phyloP scores from a whole-genome alignment of 805 yeast genomes.

The Ogataea pini region DNA sequence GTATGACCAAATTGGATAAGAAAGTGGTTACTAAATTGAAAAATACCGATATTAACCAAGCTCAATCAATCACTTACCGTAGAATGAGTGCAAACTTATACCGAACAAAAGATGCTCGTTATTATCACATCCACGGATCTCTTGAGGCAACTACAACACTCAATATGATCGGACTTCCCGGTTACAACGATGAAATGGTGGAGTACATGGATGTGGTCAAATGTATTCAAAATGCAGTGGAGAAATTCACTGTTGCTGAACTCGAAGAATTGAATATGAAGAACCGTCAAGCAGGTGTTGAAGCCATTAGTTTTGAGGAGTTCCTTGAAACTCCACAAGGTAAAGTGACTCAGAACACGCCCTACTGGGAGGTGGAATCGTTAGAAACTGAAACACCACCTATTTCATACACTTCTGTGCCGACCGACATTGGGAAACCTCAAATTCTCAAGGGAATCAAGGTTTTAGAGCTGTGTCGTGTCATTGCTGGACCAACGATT shows the following conservation, averaged over 20 bases:
- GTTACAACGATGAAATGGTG: slow-evolving; percentile 25
- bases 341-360: slow-evolving; percentile 23
- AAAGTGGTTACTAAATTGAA: slow-evolving; percentile 19
- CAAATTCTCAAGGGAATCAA: slow-evolving; percentile 35
- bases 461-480: slow-evolving; percentile 33
- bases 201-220: slow-evolving; percentile 31
- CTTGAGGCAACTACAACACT: slow-evolving; percentile 35
- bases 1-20: slow-evolving; percentile 31
- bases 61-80: slow-evolving; percentile 33
- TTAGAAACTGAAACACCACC: slow-evolving; percentile 33
- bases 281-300: slow-evolving; percentile 37
- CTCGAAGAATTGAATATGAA: slow-evolving; percentile 32
- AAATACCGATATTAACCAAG: slow-evolving; percentile 29
- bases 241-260: slow-evolving; percentile 31
- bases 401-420: slow-evolving; percentile 18
- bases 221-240: slow-evolving; percentile 25
- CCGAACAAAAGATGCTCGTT: slow-evolving; percentile 33
- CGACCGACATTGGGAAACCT: slow-evolving; percentile 13
- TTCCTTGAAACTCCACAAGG: slow-evolving; percentile 35
- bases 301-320: slow-evolving; percentile 32
- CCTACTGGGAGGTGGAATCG: slow-evolving; percentile 28
- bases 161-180: slow-evolving; percentile 37
- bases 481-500: slow-evolving; percentile 39
- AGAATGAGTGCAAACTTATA: slow-evolving; percentile 38
- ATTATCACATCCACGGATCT: slow-evolving; percentile 38